Evolutionary conservation across 495 filamentous ascomycete genomes (phyloP).

Genomic region (Patellaria atrata): DNA sequence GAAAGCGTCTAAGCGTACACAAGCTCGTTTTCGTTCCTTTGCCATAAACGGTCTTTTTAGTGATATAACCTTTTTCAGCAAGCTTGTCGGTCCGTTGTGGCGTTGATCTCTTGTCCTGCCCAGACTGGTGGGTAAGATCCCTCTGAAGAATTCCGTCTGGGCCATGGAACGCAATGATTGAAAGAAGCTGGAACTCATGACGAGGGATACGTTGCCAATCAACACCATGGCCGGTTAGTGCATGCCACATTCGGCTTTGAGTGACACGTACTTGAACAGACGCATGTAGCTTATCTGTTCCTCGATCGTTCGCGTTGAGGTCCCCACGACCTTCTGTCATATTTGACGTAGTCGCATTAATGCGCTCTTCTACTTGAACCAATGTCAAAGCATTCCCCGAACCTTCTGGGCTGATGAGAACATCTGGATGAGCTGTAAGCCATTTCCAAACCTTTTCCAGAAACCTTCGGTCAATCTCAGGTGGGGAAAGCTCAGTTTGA

Average conservation of each 20-base stretch:
- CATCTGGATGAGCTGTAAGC: conserved; percentile 38
- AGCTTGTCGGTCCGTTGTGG: conserved; percentile 67
- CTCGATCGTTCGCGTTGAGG: conserved; percentile 1
- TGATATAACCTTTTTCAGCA: conserved; percentile 66
- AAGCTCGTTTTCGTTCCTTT: conserved; percentile 52
- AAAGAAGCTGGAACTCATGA: conserved; percentile 59
- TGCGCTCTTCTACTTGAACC: conserved; percentile 29
- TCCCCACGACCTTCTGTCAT: conserved; percentile 1
- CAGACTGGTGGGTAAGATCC: conserved; percentile 56
- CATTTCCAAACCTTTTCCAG: conserved; percentile 43
- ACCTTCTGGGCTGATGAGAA: conserved; percentile 32
- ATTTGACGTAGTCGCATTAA: background rate
- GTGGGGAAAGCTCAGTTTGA: conserved; percentile 1
- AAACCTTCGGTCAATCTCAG: conserved; percentile 31
- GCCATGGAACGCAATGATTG: conserved; percentile 62
- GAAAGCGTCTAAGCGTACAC: conserved; percentile 48
- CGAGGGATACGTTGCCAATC: conserved; percentile 53
- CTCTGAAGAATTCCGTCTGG: conserved; percentile 63
- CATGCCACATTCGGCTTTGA: conserved; percentile 57
- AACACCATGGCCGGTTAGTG: conserved; percentile 63
- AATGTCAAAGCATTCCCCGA: conserved; percentile 34
- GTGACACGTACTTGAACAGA: conserved; percentile 40
- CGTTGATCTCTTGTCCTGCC: conserved; percentile 81
- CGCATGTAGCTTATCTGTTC: background rate
- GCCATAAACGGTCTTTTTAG: conserved; percentile 56